phyloP scores from a whole-genome alignment of 805 yeast genomes.

The Candida verbasci region DNA sequence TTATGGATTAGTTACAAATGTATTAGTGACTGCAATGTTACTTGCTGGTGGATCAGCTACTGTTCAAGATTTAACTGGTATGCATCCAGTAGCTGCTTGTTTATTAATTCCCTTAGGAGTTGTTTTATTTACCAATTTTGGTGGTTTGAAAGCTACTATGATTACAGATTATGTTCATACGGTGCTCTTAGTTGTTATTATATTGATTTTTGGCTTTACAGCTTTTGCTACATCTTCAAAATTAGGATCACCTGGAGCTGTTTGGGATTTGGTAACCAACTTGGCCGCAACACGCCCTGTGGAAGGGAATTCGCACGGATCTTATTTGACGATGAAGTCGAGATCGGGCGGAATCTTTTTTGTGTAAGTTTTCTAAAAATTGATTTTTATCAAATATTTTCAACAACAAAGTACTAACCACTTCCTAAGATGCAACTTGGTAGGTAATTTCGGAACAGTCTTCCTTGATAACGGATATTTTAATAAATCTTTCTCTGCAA shows the following conservation, averaged over 20 bases:
- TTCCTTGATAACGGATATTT: slow-evolving; percentile 85
- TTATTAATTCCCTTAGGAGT: slow-evolving; percentile 81
- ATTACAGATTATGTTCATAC: slow-evolving; percentile 43
- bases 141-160: slow-evolving; percentile 45
- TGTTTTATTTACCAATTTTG: slow-evolving; percentile 38
- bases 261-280: slow-evolving; percentile 68
- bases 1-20: slow-evolving; percentile 83
- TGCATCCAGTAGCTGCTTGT: slow-evolving; percentile 73
- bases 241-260: slow-evolving; percentile 78
- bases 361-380: slow-evolving; percentile 28
- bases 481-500: slow-evolving; percentile 84
- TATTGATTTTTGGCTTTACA: slow-evolving; percentile 73
- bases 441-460: slow-evolving; percentile 87
- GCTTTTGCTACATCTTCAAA: slow-evolving; percentile 65
- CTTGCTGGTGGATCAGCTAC: slow-evolving; percentile 89
- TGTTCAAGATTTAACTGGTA: slow-evolving; percentile 73
- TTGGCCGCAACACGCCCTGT: slow-evolving; percentile 62
- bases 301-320: slow-evolving; percentile 80
- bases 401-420: too few species aligned
- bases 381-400: too few species aligned
- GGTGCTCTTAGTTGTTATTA: slow-evolving; percentile 66
- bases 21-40: slow-evolving; percentile 88
- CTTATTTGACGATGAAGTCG: slow-evolving; percentile 84
- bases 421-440: slow-evolving; percentile 57
- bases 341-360: slow-evolving; percentile 84